Base-by-base conservation (phyloP, 148 eudicot genomes). In the Mesembryanthemum crystallinum region DNA sequence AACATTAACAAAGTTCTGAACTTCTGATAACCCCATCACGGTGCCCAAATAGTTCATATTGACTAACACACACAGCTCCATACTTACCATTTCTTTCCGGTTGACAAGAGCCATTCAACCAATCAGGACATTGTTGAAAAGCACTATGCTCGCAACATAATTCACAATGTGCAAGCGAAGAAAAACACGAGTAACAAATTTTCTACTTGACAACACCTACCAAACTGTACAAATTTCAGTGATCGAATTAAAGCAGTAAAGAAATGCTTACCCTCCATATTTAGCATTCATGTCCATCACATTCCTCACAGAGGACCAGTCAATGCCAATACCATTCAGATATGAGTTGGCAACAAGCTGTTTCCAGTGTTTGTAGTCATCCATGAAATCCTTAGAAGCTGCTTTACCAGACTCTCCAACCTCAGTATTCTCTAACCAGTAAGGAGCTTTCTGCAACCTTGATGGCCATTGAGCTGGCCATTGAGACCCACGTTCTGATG, bases 221-320 rank as follows among this genome's bases (percentile, higher is more conserved):
- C 24, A 32, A 20, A 47, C n/a, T 20, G 23, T 30, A 24, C 25
- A 15, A 33, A 51, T 57, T 8, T 30, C 28, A 35, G 8, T 69
- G 55, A 25, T 29, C 8, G 61, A 69, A 37, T 61, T 27, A 76
- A 30, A 25, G 33, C n/a, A n/a, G n/a, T n/a, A 61, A 49, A 32
- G 21, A 63, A 55, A 24, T 61, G 64, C 83, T 81, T 84, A 90
- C 95, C 95, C 95, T 84, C 95, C 95, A 75, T 90, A 90, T 51
- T 84, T 66, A 77, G 95, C 90, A 71, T 79, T 87, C 95, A 88
- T 90, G 84, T 90, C 95, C 95, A 90, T 90, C 74, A 87, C 88
- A 79, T 90, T 90, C 80, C 95, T 87, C 61, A 90, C 86, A 9
- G 82, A 70, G 76, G 89, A 77, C 95, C 92, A 90, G 68, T 77